Conservation (phyloP, 768 basidiomycete species). For the Mycena olivaceomarginata region DNA sequence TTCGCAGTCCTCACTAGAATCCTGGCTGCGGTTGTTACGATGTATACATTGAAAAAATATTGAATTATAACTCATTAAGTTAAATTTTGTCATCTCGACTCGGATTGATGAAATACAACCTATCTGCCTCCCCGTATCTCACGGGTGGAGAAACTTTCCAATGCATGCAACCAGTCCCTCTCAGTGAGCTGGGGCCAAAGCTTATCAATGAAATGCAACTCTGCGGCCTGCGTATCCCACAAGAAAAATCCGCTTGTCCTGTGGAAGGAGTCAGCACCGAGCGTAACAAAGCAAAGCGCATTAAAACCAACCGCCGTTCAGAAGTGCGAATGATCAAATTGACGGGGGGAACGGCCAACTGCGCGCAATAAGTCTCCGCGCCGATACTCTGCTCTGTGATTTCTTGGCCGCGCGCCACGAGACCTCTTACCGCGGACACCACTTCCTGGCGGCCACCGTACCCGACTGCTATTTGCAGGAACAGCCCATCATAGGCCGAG, state of each 20-base stretch:
- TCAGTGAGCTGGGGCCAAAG: slow-evolving; percentile 40
- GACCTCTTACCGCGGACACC: slow-evolving; percentile 26
- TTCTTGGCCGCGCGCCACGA: slow-evolving; percentile 33
- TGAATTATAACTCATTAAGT: no score
- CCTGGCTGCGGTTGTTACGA: no score
- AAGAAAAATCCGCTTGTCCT: slow-evolving; percentile 41
- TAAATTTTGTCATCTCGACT: neutral
- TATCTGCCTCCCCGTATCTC: slow-evolving; percentile 33
- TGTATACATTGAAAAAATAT: no score
- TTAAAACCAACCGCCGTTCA: slow-evolving; percentile 23
- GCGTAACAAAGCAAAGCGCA: no score
- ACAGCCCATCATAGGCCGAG: slow-evolving; percentile 24
- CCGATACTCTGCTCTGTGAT: slow-evolving; percentile 38
- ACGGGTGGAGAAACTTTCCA: slow-evolving; percentile 35
- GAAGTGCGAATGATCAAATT: slow-evolving; percentile 39
- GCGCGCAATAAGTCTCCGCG: slow-evolving; percentile 35
- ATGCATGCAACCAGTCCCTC: slow-evolving; percentile 30
- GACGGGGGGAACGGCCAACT: slow-evolving; percentile 24
- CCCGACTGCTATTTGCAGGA: slow-evolving; percentile 41
- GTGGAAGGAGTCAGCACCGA: neutral
- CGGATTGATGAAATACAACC: neutral
- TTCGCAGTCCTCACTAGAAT: no score
- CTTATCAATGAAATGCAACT: slow-evolving; percentile 42
- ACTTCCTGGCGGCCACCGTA: slow-evolving; percentile 43
- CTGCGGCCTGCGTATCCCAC: slow-evolving; percentile 39